phyloP scores from a whole-genome alignment of 2,329 filamentous ascomycete genomes.

The Fusarium sp. region DNA sequence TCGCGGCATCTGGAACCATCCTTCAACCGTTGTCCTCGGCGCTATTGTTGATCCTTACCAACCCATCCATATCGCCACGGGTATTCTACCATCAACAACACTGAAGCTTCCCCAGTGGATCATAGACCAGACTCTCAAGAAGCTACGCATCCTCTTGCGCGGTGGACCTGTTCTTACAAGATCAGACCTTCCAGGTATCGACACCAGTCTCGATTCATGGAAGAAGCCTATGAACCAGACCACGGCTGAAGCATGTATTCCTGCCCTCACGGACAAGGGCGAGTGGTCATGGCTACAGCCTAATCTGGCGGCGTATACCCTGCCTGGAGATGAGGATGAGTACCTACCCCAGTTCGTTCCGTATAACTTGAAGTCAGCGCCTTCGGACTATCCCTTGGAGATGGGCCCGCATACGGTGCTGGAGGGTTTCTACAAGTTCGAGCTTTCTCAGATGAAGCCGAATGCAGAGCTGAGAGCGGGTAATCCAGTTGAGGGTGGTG shows the following conservation, averaged over 20 bases:
- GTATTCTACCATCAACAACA: neutral
- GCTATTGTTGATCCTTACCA: neutral
- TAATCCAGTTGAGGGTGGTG: neutral
- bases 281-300: neutral
- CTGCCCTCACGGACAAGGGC: neutral
- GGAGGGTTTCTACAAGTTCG: neutral
- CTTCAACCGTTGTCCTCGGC: neutral
- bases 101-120: neutral
- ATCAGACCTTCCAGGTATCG: neutral
- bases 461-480: neutral
- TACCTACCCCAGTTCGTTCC: neutral
- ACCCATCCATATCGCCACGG: neutral
- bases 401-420: neutral
- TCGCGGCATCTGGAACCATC: neutral
- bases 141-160: neutral
- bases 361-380: neutral
- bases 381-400: neutral
- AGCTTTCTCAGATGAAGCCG: neutral
- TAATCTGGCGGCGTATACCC: neutral
- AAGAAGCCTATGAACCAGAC: neutral
- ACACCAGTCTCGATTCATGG: neutral
- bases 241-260: neutral
- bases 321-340: neutral
- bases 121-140: neutral
- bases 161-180: neutral